These are phyloP conservation scores for Pyrus betulifolia DNA, from an alignment of 306 rosid genomes.

Conservation along the genomic window DNA sequence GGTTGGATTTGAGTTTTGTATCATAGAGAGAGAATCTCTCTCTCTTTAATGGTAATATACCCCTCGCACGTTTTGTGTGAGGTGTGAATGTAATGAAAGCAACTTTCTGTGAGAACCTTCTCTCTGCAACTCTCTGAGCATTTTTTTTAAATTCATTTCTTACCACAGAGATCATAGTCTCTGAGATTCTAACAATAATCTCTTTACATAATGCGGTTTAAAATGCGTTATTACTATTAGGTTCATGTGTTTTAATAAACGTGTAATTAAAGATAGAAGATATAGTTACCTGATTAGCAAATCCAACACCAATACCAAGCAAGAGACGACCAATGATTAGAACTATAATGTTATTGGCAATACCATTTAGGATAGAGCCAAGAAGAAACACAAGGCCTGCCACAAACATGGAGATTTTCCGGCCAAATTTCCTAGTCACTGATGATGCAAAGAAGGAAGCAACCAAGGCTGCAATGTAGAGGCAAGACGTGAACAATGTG, in stretches of 20 bases:
- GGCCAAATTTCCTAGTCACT: conserved; percentile 36
- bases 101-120: too few relatives aligned
- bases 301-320: conserved; percentile 63
- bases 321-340: conserved; percentile 45
- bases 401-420: conserved; percentile 33
- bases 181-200: too few relatives aligned
- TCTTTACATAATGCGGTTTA: not conserved
- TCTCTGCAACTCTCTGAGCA: too few relatives aligned
- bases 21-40: too few relatives aligned
- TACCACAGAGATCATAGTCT: too few relatives aligned
- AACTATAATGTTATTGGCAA: conserved; percentile 25
- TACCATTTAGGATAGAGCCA: conserved; percentile 45
- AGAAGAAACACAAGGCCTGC: conserved; percentile 45
- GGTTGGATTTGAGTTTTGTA: too few relatives aligned
- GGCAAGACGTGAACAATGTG: conserved; percentile 55
- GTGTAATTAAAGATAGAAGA: not conserved
- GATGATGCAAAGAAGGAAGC: conserved; percentile 54
- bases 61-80: too few relatives aligned
- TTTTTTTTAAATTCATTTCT: too few relatives aligned
- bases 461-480: conserved; percentile 47
- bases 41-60: too few relatives aligned
- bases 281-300: conserved; percentile 53
- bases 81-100: too few relatives aligned
- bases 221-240: too few relatives aligned
- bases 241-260: too few relatives aligned